Base-by-base conservation (phyloP, 208 protist species). In the Tritrichomonas foetus region DNA sequence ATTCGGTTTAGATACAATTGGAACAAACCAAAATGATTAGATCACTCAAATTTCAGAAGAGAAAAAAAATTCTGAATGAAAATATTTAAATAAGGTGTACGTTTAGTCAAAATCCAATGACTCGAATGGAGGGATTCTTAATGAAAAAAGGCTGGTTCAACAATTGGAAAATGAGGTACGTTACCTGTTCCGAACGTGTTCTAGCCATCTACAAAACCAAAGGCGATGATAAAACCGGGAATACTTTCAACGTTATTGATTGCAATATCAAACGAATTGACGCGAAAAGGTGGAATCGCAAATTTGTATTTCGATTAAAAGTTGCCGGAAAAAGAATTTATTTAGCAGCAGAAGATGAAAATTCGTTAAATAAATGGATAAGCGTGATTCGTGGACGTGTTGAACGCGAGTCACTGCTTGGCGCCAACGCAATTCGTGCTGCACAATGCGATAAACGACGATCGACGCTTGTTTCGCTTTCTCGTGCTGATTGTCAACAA, bases 71-170 rank as follows among this genome's bases (percentile, higher is more conserved):
- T n/a, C n/a, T n/a, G n/a, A n/a, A 64, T 64, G 14, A 64, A 64
- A 64, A 27, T 64, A 27, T 22, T 27, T 64, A 64, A 64, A 64
- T 64, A 64, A 64, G 9, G 33, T 72, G 69, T 44, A 78, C 69
- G 69, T 78, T 78, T 78, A 78, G 47, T 47, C 39, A 30, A 14
- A 9, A 30, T 20, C 11, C 13, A 84, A 84, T 84, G 3, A n/a
- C 14, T 39, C 49, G 53, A 53, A 84, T 84, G 74, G 74, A 84
- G 25, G 74, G 74, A 11, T 84, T 47, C 36, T n/a, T 84, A 11
- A 84, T 84, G 74, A 84, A 84, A 53, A 84, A 84, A n/a, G 74
- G 74, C 44, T 84, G 74, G 74, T 84, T 84, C 44, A 84, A 84
- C 44, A 33, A 84, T 8, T 84, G 74, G 74, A 84, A 84, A 25